Base-by-base conservation (phyloP, 2,329 filamentous ascomycete genomes). In the Sphaerulina musiva region DNA sequence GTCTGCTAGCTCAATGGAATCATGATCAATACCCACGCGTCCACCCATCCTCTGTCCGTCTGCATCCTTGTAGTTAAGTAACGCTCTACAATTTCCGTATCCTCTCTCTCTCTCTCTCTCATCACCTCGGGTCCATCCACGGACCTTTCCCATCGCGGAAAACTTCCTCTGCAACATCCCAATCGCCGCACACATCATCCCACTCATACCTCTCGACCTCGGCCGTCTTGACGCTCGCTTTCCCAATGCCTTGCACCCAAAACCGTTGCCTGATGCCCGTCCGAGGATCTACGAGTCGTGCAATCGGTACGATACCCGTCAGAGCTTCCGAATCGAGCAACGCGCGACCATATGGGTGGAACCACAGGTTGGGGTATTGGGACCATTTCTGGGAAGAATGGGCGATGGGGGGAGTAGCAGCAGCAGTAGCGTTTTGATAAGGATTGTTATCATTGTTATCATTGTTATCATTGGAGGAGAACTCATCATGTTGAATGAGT, bases 51-150 rank as follows among this genome's bases (percentile, higher is more conserved):
- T 17, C 14, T 17, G 1, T 17, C 14, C 14, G 14, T 17, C 14
- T 17, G 14, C 14, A 17, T 17, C 14, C 14, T 17, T 17, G 14
- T 17, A 17, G 14, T 17, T 17, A 17, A 17, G 14, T 17, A 17
- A 17, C 14, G 14, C 14, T 17, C 14, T 17, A 17, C 1, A 17
- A 17, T 17, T 17, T 17, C 14, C 14, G 14, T 17, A 17, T 17
- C 3, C 20, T 20, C 20, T 20, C 20, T 20, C 20, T 20, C 26
- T 3, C 6, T 29, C 5, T 29, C 26, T 29, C 26, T 53, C 48
- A 58, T 32, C 49, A 49, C 31, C 53, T 55, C 14, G 56, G 44
- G 49, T 58, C 53, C 31, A 39, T 9, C 56, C 56, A 58, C 20
- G 29, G 20, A 7, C 56, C 53, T 11, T 23, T 26, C 2, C 47